A percentile compares a stretch with the other conserved stretches of the same genome.
phyloP scores from a whole-genome alignment of 2,329 filamentous ascomycete genomes.

The Byssoonygena ceratinophila region DNA sequence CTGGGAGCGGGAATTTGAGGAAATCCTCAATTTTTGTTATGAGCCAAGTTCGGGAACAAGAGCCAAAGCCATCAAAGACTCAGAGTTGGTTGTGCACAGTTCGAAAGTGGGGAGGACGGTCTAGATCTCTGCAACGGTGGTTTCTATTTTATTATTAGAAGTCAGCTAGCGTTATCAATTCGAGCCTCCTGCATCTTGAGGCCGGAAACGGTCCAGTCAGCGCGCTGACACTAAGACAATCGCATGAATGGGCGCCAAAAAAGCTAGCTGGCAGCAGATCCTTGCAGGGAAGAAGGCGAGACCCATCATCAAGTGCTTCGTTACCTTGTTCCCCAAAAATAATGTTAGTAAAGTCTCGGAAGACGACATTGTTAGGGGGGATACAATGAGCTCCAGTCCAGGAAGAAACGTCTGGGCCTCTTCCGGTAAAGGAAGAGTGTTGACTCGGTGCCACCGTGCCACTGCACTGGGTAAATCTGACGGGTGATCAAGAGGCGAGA shows the following conservation, averaged over 20 bases:
- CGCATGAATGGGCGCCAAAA: constrained; percentile 6
- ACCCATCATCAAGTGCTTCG: background rate
- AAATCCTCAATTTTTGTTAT: background rate
- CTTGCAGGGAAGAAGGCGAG: constrained; percentile 8
- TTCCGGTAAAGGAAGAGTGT: background rate
- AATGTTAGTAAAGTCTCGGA: constrained; percentile 5
- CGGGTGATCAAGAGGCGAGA: too few species aligned
- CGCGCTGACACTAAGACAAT: constrained; percentile 2
- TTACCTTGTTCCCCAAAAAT: background rate
- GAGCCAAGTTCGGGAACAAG: constrained; percentile 9
- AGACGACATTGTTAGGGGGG: background rate
- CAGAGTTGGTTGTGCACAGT: background rate
- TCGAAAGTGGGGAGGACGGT: constrained; percentile 14
- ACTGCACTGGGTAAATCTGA: background rate
- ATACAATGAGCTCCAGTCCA: background rate
- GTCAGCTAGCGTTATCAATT: constrained; percentile 7
- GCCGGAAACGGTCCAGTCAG: constrained; percentile 11
- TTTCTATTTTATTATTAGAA: constrained; percentile 10
- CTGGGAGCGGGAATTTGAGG: constrained; percentile 9
- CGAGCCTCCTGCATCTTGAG: constrained; percentile 12
- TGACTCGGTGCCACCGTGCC: background rate
- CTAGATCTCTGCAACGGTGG: constrained; percentile 8
- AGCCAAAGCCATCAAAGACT: constrained; percentile 2
- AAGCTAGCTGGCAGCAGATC: constrained; percentile 11
- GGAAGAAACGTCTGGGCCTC: background rate